Evolutionary conservation across 169 alveolate genomes (phyloP).

Genomic region (Amoebophrya sp.): DNA sequence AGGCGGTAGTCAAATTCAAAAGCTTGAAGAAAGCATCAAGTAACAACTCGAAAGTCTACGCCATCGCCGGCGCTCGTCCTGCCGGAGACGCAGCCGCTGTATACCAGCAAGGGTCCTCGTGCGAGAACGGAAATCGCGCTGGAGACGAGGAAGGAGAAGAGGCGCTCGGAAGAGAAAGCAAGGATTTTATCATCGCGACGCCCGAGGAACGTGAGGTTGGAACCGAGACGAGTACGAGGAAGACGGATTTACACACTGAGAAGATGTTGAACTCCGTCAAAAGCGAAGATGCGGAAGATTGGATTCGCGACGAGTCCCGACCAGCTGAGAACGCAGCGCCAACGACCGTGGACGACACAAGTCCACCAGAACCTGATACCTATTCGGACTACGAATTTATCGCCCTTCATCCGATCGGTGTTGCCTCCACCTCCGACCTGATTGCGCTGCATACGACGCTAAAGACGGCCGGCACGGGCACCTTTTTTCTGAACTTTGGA

Average conservation of each 20-base stretch:
- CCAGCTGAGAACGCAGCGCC: no score
- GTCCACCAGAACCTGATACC: neutral
- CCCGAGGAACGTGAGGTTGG: no score
- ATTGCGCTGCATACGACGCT: neutral
- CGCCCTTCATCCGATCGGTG: neutral
- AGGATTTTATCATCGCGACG: no score
- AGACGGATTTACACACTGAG: neutral
- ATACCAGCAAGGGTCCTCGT: no score
- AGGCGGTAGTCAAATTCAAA: neutral
- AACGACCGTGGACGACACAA: neutral
- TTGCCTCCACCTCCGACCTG: neutral
- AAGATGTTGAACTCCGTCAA: no score
- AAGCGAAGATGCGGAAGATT: neutral
- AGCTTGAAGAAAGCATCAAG: no score
- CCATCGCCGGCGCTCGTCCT: no score
- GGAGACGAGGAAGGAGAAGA: neutral
- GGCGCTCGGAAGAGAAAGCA: neutral
- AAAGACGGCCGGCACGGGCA: neutral
- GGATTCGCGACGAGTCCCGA: no score
- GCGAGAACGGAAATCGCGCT: no score
- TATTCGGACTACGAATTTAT: neutral
- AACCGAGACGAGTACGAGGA: neutral
- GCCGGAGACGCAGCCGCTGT: no score
- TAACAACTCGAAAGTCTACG: neutral
- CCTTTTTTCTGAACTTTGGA: neutral